A percentile compares a stretch with the other conserved stretches of the same genome.
These are phyloP conservation scores for Cerrena zonata DNA, from an alignment of 1,284 basidiomycete species.

Conservation along the genomic window DNA sequence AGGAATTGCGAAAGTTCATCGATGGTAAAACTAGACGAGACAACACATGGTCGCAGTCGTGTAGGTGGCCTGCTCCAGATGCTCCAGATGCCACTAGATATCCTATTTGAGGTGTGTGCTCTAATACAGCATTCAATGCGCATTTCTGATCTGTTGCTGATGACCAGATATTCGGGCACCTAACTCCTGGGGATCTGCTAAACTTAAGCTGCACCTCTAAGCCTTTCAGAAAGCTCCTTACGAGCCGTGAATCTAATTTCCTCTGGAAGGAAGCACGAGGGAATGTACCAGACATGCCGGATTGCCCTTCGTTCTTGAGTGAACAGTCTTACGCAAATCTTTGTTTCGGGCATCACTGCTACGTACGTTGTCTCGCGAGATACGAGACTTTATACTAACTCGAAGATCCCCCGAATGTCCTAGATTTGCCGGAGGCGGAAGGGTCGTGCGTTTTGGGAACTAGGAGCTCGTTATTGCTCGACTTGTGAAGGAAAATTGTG, in stretches of 20 bases:
- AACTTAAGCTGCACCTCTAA: slow-evolving; percentile 35
- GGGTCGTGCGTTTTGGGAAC: no score
- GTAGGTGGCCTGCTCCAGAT: background rate
- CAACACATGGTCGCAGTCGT: no score
- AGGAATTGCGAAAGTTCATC: no score
- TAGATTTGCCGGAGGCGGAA: no score
- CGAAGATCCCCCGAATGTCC: no score
- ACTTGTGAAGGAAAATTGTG: no score
- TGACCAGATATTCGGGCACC: slow-evolving; percentile 41
- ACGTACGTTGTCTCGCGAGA: no score
- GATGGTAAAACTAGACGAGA: no score
- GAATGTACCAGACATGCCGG: slow-evolving; percentile 17
- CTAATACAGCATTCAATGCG: background rate
- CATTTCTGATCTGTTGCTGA: no score
- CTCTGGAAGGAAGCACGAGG: slow-evolving; percentile 37
- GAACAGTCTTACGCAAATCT: slow-evolving; percentile 27
- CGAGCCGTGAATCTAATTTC: slow-evolving; percentile 29
- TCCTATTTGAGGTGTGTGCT: slow-evolving; percentile 3
- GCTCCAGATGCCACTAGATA: slow-evolving; percentile 3
- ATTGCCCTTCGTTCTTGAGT: slow-evolving; percentile 27
- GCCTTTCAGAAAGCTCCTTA: slow-evolving; percentile 31
- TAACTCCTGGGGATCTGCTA: slow-evolving; percentile 43
- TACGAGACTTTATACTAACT: no score
- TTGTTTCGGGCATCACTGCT: slow-evolving; percentile 11
- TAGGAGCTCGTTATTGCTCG: no score